phyloP scores from a whole-genome alignment of 257 asterid species.

The Anisodus tanguticus region DNA sequence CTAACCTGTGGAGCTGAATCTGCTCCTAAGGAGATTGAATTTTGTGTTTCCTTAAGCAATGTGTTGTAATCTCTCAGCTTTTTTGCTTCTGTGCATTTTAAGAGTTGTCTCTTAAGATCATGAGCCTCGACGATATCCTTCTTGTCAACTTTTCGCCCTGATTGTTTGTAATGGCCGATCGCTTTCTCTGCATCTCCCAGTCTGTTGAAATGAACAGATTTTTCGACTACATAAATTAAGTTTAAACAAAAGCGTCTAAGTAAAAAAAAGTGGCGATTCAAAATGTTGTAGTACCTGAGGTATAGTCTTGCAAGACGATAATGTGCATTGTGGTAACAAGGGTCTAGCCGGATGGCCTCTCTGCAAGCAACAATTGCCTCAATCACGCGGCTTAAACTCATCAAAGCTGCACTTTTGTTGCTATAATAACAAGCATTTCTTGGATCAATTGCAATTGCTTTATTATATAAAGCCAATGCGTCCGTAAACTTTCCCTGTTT shows the following conservation, averaged over 20 bases:
- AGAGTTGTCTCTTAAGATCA: constrained; percentile 45
- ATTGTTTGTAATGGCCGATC: constrained; percentile 55
- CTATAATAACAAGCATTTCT: constrained; percentile 77
- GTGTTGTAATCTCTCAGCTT: constrained; percentile 49
- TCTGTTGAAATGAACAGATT: constrained; percentile 31
- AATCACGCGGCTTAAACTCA: constrained; percentile 65
- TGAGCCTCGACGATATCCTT: constrained; percentile 51
- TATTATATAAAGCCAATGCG: constrained; percentile 71
- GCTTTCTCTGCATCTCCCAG: constrained; percentile 69
- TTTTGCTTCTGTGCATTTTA: constrained; percentile 58
- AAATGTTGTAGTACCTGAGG: constrained; percentile 41
- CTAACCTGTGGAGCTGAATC: constrained; percentile 70
- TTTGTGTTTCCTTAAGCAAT: constrained; percentile 48
- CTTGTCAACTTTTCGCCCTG: constrained; percentile 61
- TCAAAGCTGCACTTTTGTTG: constrained; percentile 80
- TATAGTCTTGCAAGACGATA: constrained; percentile 56
- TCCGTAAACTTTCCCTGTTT: constrained; percentile 69
- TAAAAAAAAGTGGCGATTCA: neutral
- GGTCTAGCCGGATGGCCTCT: constrained; percentile 60
- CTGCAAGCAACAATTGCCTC: constrained; percentile 76
- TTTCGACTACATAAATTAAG: neutral
- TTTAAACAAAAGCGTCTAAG: neutral
- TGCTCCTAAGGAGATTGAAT: constrained; percentile 55
- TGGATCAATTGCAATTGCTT: constrained; percentile 72
- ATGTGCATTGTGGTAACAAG: constrained; percentile 64